These are phyloP conservation scores for Pseudomicrostroma phylloplanum DNA, from an alignment of 1,284 basidiomycete genomes.

Conservation along the genomic window DNA sequence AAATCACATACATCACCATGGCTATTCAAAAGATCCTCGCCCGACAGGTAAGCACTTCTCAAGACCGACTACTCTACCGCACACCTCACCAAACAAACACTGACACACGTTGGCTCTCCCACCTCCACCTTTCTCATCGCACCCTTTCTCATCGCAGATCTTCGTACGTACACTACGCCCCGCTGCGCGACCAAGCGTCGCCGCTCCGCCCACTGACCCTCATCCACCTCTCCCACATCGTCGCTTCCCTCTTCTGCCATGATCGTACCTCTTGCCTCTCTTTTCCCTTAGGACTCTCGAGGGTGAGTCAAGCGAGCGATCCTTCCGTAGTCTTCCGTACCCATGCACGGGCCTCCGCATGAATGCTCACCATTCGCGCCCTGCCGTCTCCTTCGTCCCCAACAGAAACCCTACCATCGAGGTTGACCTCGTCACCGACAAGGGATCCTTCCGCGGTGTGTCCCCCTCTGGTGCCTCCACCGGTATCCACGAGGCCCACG, in stretches of 20 bases:
- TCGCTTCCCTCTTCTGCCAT: not conserved
- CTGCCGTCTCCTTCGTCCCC: not conserved
- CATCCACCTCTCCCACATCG: no score
- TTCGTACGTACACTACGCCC: slow-evolving; percentile 4
- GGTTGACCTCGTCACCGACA: slow-evolving; percentile 48
- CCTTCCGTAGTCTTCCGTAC: no score
- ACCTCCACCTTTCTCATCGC: not conserved
- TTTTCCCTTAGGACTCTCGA: slow-evolving; percentile 36
- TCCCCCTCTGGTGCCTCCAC: slow-evolving; percentile 98
- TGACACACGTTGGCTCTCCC: not conserved
- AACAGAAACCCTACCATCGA: slow-evolving; percentile 49
- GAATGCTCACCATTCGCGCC: no score
- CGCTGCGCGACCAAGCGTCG: no score
- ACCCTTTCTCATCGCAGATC: slow-evolving; percentile 8
- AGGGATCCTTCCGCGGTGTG: slow-evolving; percentile 82
- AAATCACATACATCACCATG: slow-evolving; percentile 13
- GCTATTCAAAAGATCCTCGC: slow-evolving; percentile 20
- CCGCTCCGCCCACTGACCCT: no score
- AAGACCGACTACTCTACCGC: not conserved
- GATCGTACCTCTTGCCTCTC: not conserved
- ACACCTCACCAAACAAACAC: not conserved
- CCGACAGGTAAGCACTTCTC: slow-evolving; percentile 14
- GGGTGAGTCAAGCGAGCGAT: slow-evolving; percentile 8
- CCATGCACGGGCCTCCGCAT: no score
- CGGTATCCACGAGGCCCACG: slow-evolving; percentile 95